phyloP scores from a whole-genome alignment of 805 yeast species.

The Starmerella kuoi region DNA sequence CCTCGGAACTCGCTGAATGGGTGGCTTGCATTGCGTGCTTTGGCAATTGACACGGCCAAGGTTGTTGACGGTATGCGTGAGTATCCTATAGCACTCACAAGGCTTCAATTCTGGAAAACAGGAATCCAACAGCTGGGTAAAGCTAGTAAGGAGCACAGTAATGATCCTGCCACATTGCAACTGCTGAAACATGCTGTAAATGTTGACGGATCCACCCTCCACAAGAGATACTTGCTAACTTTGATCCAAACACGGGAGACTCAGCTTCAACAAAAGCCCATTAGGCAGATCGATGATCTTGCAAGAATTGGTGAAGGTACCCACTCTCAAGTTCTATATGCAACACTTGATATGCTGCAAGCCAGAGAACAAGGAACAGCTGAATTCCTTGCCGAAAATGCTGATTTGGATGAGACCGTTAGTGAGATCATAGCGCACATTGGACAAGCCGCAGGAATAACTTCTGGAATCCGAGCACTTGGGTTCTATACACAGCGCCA shows the following conservation, averaged over 20 bases:
- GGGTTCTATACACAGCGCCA: constrained; percentile 43
- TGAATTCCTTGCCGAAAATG: constrained; percentile 37
- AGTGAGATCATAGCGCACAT: constrained; percentile 64
- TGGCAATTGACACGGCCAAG: constrained; percentile 51
- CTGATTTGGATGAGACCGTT: constrained; percentile 34
- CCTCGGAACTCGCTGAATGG: constrained; percentile 49
- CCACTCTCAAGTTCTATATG: constrained; percentile 58
- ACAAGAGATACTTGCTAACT: constrained; percentile 44
- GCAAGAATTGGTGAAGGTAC: constrained; percentile 75
- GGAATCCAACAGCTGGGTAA: constrained; percentile 30
- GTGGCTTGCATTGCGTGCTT: constrained; percentile 50
- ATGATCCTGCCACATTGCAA: constrained; percentile 41
- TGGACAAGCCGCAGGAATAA: constrained; percentile 69
- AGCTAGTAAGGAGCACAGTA: constrained; percentile 28
- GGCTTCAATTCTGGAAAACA: constrained; percentile 67
- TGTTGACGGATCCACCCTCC: constrained; percentile 35
- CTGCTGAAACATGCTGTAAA: constrained; percentile 41
- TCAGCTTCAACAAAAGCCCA: constrained; percentile 38
- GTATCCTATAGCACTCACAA: constrained; percentile 34
- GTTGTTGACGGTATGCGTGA: constrained; percentile 32
- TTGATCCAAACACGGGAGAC: constrained; percentile 47
- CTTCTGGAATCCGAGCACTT: constrained; percentile 49
- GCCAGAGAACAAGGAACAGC: constrained; percentile 51
- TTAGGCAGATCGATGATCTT: constrained; percentile 42
- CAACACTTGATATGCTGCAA: constrained; percentile 30